A percentile compares a stretch with the other conserved stretches of the same genome.
These are phyloP conservation scores for Trichothecium roseum DNA, from an alignment of 2,329 filamentous ascomycete genomes.

Conservation along the genomic window DNA sequence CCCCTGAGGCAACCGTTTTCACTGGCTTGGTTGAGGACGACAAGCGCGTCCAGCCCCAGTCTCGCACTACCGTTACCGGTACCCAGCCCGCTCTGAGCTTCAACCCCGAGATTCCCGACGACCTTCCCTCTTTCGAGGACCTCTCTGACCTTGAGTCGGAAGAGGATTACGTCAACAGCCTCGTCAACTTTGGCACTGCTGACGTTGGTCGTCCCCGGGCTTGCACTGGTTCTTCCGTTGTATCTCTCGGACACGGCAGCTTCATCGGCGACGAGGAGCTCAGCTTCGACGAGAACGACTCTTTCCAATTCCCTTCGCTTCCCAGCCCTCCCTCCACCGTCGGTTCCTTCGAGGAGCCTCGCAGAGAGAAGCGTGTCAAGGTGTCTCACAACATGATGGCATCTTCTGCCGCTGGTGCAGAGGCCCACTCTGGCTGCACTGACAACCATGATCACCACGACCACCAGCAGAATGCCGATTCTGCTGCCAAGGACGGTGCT, in stretches of 20 bases:
- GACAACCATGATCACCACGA: constrained; percentile 6
- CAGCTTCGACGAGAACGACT: constrained; percentile 60
- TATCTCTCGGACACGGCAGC: constrained; percentile 64
- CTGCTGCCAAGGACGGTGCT: constrained; percentile 23
- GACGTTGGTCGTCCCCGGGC: constrained; percentile 62
- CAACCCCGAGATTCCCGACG: constrained; percentile 36
- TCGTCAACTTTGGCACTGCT: constrained; percentile 55
- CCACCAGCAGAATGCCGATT: constrained; percentile 20
- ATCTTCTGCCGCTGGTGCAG: constrained; percentile 23
- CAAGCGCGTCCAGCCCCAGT: constrained; percentile 35
- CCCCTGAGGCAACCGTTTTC: constrained; percentile 56
- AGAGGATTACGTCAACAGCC: constrained; percentile 65
- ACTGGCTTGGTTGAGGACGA: constrained; percentile 52
- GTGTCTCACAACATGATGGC: constrained; percentile 37
- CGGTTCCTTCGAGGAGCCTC: constrained; percentile 31
- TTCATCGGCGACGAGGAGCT: constrained; percentile 70
- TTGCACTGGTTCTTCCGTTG: constrained; percentile 55
- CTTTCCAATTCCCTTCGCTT: constrained; percentile 49
- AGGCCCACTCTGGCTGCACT: constrained; percentile 17
- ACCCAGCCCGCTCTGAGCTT: constrained; percentile 38
- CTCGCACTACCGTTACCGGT: constrained; percentile 29
- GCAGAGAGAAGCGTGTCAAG: constrained; percentile 48
- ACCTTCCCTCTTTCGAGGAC: constrained; percentile 68
- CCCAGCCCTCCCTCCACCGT: constrained; percentile 45
- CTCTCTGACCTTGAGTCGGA: constrained; percentile 86